These are phyloP conservation scores for Pittosporum tobira DNA, from an alignment of 129 eudicot genomes.

Conservation along the genomic window DNA sequence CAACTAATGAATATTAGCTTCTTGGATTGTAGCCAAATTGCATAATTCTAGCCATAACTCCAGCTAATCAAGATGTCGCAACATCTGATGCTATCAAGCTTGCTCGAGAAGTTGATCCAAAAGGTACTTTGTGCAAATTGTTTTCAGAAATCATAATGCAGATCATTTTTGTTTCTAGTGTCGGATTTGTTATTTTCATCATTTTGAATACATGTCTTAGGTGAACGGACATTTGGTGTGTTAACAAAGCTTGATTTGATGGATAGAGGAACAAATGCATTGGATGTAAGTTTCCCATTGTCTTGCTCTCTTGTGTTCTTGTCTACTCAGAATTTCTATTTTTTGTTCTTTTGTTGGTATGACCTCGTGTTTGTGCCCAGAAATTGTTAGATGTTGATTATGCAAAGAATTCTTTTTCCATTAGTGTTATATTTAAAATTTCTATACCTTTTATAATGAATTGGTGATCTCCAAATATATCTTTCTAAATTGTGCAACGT, in stretches of 20 bases:
- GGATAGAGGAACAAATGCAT: slow-evolving; percentile 70
- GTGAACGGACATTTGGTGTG: slow-evolving; percentile 68
- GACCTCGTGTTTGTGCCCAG: too few relatives aligned
- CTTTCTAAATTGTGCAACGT: too few relatives aligned
- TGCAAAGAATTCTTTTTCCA: too few relatives aligned
- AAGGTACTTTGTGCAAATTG: slow-evolving; percentile 26
- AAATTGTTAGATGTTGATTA: too few relatives aligned
- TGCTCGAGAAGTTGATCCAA: slow-evolving; percentile 61
- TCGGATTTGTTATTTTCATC: background rate
- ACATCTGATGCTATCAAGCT: slow-evolving; percentile 68
- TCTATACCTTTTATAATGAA: too few relatives aligned
- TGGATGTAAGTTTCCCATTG: slow-evolving; percentile 50
- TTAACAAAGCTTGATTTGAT: slow-evolving; percentile 67
- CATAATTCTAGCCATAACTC: slow-evolving; percentile 60
- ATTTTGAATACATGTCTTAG: slow-evolving; percentile 17
- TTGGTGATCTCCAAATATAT: too few relatives aligned
- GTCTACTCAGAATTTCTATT: too few relatives aligned
- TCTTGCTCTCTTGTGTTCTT: too few relatives aligned
- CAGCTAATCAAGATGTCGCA: slow-evolving; percentile 68
- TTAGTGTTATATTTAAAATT: too few relatives aligned
- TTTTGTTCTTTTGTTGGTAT: too few relatives aligned
- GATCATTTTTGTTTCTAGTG: background rate
- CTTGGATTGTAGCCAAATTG: slow-evolving; percentile 44
- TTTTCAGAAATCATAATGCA: background rate
- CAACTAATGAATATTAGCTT: background rate